phyloP scores from a whole-genome alignment of 2,329 filamentous ascomycete genomes.

The Aspergillus brasiliensis region DNA sequence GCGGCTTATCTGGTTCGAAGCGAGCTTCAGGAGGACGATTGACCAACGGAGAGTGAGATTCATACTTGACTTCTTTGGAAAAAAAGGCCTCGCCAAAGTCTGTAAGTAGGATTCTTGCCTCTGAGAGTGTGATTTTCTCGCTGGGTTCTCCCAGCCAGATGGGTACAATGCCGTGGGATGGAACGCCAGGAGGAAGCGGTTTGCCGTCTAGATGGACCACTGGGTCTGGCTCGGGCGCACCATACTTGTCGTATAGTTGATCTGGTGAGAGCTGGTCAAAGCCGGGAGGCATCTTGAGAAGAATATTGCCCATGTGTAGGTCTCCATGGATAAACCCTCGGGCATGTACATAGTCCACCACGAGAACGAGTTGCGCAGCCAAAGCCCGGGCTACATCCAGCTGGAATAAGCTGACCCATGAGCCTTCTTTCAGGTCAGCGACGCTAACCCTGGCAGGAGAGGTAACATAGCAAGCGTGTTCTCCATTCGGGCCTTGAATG shows the following conservation, averaged over 20 bases:
- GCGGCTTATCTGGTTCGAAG: constrained; percentile 38
- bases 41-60: no score
- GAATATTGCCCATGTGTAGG: constrained; percentile 40
- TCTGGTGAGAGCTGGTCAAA: constrained; percentile 22
- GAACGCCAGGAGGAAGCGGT: constrained; percentile 30
- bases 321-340: constrained; percentile 37
- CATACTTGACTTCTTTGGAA: no score
- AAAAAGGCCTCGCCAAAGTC: constrained; percentile 45
- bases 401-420: constrained; percentile 27
- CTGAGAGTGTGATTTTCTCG: constrained; percentile 31
- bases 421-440: constrained; percentile 20
- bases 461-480: constrained; percentile 28
- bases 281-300: constrained; percentile 26
- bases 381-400: constrained; percentile 27
- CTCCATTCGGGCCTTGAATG: constrained; percentile 28
- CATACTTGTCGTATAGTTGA: constrained; percentile 24
- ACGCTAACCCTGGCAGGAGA: constrained; percentile 23
- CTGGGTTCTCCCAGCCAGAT: constrained; percentile 40
- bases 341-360: constrained; percentile 27
- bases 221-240: constrained; percentile 21
- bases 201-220: constrained; percentile 26
- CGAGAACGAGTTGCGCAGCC: constrained; percentile 33
- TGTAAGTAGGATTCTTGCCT: constrained; percentile 29
- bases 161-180: constrained; percentile 30
- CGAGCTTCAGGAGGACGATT: constrained; percentile 35